Evolutionary conservation across 2,329 filamentous ascomycete species (phyloP), one percentile per base, ranked within the genome.

Genomic region (Furcasterigmium furcatum): DNA sequence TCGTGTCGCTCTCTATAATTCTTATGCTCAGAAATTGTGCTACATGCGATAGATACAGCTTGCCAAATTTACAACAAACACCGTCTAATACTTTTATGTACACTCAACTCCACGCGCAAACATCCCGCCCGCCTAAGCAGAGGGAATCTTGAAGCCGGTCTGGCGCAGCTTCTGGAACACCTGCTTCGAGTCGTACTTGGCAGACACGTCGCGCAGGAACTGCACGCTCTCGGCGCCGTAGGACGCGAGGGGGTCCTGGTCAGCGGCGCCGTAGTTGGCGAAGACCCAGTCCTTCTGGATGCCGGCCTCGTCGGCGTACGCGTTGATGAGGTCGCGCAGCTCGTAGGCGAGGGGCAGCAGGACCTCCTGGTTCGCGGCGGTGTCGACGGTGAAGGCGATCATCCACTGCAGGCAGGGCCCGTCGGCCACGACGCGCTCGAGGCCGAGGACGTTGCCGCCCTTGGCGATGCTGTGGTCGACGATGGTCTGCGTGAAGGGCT

Each of bases 261-360:
- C 58, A 3, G 53, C 49, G 24, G 61, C 57, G 2, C 68, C 68
- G 42, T 75, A 74, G 55, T 75, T 74, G 34, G 73, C 57, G 48
- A 68, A 74, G 25, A 65, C 57, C 55, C 62, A 70, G 29, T 66
- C 52, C 41, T 59, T 55, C 47, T 62, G 58, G 3, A 55, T 49
- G 18, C 58, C 59, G 20, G 63, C 47, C 40, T 60, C 41, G n/a
- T 48, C 49, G 10, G 63, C 54, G 12, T 58, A 58, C 3, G 47
- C 44, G 38, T 61, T 53, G 21, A 63, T 50, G 0, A 58, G 46
- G 6, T 53, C 44, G 5, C 57, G 32, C 10, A 61, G 57, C 29
- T 58, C 53, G 14, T 57, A 43, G 13, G 56, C 55, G 25, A 62
- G 46, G 5, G 55, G 60, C 3, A 59, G 53, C 24, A 70, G 61